Evolutionary conservation across 208 protist species (phyloP), one percentile per base, ranked within the genome.

Genomic region (Crithidia thermophila): DNA sequence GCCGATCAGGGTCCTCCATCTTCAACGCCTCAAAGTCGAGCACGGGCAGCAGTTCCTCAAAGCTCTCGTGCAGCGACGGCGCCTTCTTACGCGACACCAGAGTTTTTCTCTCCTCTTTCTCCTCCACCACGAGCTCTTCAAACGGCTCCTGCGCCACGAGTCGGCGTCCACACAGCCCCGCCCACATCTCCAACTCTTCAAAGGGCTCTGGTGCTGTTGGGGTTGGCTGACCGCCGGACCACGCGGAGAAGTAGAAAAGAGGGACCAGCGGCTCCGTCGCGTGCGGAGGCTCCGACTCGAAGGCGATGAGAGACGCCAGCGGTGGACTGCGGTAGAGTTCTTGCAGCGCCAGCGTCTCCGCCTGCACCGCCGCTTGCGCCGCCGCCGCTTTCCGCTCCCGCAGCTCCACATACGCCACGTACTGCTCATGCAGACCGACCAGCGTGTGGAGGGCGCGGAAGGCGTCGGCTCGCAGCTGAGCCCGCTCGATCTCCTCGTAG

Each of bases 401-500:
- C 9, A 65, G 40, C 40, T 13, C 42, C 6, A 56, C 18, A 18
- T 74, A 75, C n/a, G 42, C n/a, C 33, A 39, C 39, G 42, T 65
- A 74, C n/a, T 52, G 31, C 1, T n/a, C 28, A 33, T 67, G 59
- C 25, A 67, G n/a, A 1, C 40, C 43, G 36, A 11, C 7, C 1
- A 74, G 5, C 1, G 59, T 74, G n/a, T 9, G 18, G 13, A 75
- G 23, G 2, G 69, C 69, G 1, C 46, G 60, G 6, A 55, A 14
- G 5, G 52, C 51, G 4, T 52, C 45, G 0, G 46, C 21, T 18
- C 18, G 25, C 25, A 75, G 20, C 21, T 75, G 60, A 2, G 59
- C 25, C 8, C 69, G 69, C 39, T 75, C 59, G 0, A 33, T 31
- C 28, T 75, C 51, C 21, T 75, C 60, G 46, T 56, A 46, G 0